phyloP scores from a whole-genome alignment of 768 basidiomycete genomes.

The Tephrocybe sp. region DNA sequence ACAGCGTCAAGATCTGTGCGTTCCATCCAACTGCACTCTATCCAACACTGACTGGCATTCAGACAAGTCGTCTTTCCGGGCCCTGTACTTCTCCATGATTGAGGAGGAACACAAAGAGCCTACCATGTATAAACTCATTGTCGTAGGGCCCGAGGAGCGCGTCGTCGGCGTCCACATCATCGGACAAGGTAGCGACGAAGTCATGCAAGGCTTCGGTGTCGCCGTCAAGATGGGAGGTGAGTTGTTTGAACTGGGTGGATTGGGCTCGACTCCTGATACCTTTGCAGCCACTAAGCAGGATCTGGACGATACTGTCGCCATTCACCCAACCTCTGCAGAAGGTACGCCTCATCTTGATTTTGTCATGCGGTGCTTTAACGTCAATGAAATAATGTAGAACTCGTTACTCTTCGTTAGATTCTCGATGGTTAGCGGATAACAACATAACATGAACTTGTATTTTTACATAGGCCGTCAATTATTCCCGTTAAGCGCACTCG shows the following conservation, averaged over 20 bases:
- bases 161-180: slow-evolving; percentile 96
- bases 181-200: slow-evolving; percentile 90
- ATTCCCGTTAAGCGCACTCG: too few relatives aligned
- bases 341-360: slow-evolving; percentile 39
- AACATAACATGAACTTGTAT: slow-evolving; percentile 3
- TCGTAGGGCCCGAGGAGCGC: slow-evolving; percentile 84
- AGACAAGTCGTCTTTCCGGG: slow-evolving; percentile 81
- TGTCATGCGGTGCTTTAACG: neutral
- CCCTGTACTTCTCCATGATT: slow-evolving; percentile 92
- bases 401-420: slow-evolving; percentile 42
- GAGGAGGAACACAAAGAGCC: slow-evolving; percentile 92
- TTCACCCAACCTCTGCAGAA: slow-evolving; percentile 86
- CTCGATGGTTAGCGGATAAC: neutral
- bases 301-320: slow-evolving; percentile 86
- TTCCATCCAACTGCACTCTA: slow-evolving; percentile 14
- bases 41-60: neutral
- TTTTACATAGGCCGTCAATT: neutral
- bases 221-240: slow-evolving; percentile 91
- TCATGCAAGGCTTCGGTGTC: slow-evolving; percentile 94
- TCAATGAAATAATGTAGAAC: slow-evolving; percentile 35
- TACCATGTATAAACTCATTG: slow-evolving; percentile 89
- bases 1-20: slow-evolving; percentile 88
- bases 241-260: slow-evolving; percentile 14
- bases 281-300: slow-evolving; percentile 68
- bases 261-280: slow-evolving; percentile 1